Base-by-base conservation (phyloP, 2,329 filamentous ascomycete genomes). In the Fusarium coffeatum region DNA sequence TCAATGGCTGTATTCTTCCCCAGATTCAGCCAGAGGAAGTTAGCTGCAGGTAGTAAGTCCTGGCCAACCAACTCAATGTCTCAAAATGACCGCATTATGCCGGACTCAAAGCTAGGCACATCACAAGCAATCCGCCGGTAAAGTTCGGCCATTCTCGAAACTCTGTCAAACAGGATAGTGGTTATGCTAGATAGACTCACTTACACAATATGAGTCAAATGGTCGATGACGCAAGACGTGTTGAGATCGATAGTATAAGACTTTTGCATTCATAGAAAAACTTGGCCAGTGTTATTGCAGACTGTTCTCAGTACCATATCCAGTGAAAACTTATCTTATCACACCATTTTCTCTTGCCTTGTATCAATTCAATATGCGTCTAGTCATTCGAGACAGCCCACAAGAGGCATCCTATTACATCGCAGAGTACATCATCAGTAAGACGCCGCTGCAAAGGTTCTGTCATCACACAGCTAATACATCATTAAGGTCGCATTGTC, bases 371-470 rank as follows among this genome's bases (percentile, higher is more conserved):
- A 61, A 46, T 0, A 62, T 62, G 59, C 59, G 57, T 62, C 25
- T 62, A 15, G 57, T 62, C 3, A 62, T 62, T 25, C 59, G 41
- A 15, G 32, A 62, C 23, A 34, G 59, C 22, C 57, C 57, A 1
- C 41, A 34, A n/a, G 59, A 62, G 46, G 59, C 59, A 55, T 62
- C 59, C 0, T 23, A 41, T 25, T 62, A 62, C n/a, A 55, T 62
- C 22, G 40, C 59, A 27, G 59, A 62, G n/a, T 62, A 62, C 22
- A 62, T 62, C 15, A 62, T 62, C 46, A 23, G 59, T 62, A 54
- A 62, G 56, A 23, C 2, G 10, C 16, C 18, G 10, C 22, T 37
- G 7, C 18, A 0, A 16, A 2, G 18, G 13, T 1, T 46, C 23
- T 28, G 4, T 18, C 5, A 9, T 16, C 2, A 8, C 27, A 15